A percentile compares a stretch with the other conserved stretches of the same genome.
Evolutionary conservation across 345 rosid species (phyloP).

Genomic region (Noccaea caerulescens): DNA sequence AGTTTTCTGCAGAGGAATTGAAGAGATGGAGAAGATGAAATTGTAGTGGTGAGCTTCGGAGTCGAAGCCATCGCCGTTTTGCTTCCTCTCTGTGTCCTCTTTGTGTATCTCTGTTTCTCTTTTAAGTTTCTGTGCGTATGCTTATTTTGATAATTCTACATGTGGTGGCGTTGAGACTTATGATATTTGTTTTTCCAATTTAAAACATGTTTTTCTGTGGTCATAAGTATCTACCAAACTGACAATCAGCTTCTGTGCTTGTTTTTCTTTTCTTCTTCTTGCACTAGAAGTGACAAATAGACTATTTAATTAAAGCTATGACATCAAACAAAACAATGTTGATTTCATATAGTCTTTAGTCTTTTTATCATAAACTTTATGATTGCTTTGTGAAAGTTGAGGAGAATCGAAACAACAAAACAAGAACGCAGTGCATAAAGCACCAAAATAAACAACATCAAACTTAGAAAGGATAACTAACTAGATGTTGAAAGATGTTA

Average conservation of each 20-base stretch:
- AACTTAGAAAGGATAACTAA: too few relatives aligned
- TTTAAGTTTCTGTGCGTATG: not conserved
- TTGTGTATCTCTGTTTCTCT: not conserved
- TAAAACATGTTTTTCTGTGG: slow-evolving; percentile 31
- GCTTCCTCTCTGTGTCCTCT: not conserved
- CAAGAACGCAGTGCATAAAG: too few relatives aligned
- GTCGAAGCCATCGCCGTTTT: slow-evolving; percentile 55
- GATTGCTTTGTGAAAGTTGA: too few relatives aligned
- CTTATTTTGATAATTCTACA: not conserved
- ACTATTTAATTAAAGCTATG: too few relatives aligned
- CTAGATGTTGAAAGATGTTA: too few relatives aligned
- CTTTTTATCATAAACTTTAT: too few relatives aligned
- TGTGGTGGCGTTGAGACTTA: not conserved
- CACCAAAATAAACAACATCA: too few relatives aligned
- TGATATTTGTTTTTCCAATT: not conserved
- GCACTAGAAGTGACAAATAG: too few relatives aligned
- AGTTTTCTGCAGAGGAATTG: slow-evolving; percentile 49
- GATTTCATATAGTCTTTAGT: too few relatives aligned
- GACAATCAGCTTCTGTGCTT: not conserved
- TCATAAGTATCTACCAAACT: slow-evolving; percentile 22
- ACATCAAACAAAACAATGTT: too few relatives aligned
- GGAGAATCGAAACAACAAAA: too few relatives aligned
- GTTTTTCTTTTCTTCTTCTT: not conserved
- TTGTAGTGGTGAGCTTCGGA: slow-evolving; percentile 60
- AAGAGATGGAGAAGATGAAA: slow-evolving; percentile 57